These are phyloP conservation scores for Trichothecium roseum DNA, from an alignment of 2,329 filamentous ascomycete genomes.

Conservation along the genomic window DNA sequence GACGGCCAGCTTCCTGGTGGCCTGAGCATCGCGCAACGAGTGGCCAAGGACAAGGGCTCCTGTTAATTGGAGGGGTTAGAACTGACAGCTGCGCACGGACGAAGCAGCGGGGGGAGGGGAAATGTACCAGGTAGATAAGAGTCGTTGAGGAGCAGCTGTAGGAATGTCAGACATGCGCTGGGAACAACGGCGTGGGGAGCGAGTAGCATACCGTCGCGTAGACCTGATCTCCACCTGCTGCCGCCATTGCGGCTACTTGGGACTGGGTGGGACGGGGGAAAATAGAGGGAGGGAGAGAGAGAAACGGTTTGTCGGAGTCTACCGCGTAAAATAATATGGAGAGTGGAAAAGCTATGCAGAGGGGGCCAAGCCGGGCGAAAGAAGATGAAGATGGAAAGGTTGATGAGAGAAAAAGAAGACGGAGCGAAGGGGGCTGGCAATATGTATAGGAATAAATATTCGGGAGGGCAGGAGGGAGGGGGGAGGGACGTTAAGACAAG, in stretches of 20 bases:
- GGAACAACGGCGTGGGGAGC: conserved; percentile 2
- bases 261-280: background rate
- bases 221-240: conserved; percentile 35
- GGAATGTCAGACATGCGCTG: conserved; percentile 1
- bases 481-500: conserved; percentile 7
- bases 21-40: conserved; percentile 83
- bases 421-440: conserved; percentile 4
- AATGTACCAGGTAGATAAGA: conserved; percentile 77
- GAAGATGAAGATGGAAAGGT: background rate
- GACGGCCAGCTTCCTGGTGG: conserved; percentile 74
- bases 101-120: background rate
- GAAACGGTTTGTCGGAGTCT: too few species aligned
- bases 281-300: conserved; percentile 1
- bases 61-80: conserved; percentile 22
- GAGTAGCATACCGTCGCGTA: conserved; percentile 41
- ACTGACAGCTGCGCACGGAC: background rate
- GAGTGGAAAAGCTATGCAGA: background rate
- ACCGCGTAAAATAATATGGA: too few species aligned
- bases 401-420: conserved; percentile 4
- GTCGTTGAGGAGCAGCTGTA: conserved; percentile 83
- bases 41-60: conserved; percentile 90
- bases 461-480: conserved; percentile 4
- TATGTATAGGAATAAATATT: conserved; percentile 2
- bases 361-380: background rate
- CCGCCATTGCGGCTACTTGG: conserved; percentile 21